These are phyloP conservation scores for Globisporangium paddicum DNA, from an alignment of 352 stramenopile species.

Conservation along the genomic window DNA sequence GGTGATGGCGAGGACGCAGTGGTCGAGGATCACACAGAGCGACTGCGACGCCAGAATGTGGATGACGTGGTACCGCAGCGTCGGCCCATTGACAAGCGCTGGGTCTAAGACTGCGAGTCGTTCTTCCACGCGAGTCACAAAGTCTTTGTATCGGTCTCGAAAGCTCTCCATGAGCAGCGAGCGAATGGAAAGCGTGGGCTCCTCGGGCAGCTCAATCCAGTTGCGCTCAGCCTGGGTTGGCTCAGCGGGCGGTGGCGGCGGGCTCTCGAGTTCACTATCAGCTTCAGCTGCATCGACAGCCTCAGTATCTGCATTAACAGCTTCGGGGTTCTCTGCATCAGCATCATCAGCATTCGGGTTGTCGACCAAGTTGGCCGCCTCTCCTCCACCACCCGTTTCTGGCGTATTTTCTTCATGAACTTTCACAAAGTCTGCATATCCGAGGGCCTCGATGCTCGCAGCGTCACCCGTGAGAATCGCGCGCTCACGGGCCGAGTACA, in stretches of 20 bases:
- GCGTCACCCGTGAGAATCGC: conserved; percentile 24
- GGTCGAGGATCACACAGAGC: conserved; percentile 37
- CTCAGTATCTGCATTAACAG: not conserved
- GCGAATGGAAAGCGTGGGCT: conserved; percentile 29
- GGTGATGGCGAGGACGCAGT: conserved; percentile 56
- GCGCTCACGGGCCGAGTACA: conserved; percentile 62
- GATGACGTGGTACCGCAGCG: conserved; percentile 30
- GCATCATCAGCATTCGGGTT: conserved; percentile 4
- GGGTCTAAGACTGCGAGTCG: conserved; percentile 1
- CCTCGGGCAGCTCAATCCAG: conserved; percentile 25
- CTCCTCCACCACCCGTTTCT: not conserved
- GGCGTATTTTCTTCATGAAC: not conserved
- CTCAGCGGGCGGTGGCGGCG: conserved; percentile 8
- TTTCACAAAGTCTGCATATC: conserved; percentile 24
- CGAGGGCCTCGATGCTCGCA: conserved; percentile 14
- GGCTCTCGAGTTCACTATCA: not conserved
- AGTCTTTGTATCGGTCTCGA: conserved; percentile 27
- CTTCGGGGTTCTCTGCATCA: conserved; percentile 6
- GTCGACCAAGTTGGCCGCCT: not conserved
- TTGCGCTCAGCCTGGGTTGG: conserved; percentile 29
- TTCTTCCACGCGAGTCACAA: conserved; percentile 19
- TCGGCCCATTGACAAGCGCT: not conserved
- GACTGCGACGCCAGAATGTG: conserved; percentile 42
- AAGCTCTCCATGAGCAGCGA: conserved; percentile 24
- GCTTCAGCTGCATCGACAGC: conserved; percentile 6